Evolutionary conservation across 2,329 filamentous ascomycete genomes (phyloP).

Genomic region (Sclerotinia nivalis): DNA sequence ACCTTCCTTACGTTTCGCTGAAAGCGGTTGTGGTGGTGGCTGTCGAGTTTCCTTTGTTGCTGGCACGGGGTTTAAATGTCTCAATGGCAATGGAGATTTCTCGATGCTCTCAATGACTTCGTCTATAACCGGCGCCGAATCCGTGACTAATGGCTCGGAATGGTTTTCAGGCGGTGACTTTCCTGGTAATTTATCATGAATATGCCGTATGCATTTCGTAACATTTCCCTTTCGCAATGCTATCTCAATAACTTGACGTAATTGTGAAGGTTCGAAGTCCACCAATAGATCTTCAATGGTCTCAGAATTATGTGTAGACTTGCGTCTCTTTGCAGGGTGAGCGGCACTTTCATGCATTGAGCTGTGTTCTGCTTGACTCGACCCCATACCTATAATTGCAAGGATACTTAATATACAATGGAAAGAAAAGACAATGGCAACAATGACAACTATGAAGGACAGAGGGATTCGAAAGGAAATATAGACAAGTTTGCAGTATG

Average conservation of each 20-base stretch:
- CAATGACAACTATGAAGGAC: not conserved
- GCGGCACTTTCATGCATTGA: not conserved
- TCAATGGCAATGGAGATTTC: not conserved
- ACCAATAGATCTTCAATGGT: not conserved
- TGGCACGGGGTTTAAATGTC: not conserved
- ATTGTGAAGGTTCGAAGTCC: constrained; percentile 4
- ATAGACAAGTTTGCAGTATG: not conserved
- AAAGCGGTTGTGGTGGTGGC: not conserved
- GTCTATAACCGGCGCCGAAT: not conserved
- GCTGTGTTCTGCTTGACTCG: not conserved
- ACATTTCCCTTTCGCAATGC: constrained; percentile 4
- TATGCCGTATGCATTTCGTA: constrained; percentile 10
- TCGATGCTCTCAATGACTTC: constrained; percentile 16
- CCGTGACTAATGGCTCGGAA: no score
- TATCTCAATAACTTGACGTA: constrained; percentile 9
- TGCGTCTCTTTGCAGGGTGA: not conserved
- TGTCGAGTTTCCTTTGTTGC: not conserved
- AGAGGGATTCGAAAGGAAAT: not conserved
- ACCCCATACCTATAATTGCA: not conserved
- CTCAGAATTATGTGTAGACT: not conserved
- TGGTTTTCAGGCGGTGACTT: not conserved
- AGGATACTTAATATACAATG: not conserved
- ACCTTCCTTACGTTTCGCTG: not conserved
- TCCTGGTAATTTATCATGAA: not conserved
- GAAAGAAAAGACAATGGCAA: not conserved